Evolutionary conservation across 768 basidiomycete species (phyloP), one percentile per base, ranked within the genome.

Genomic region (Paxillus rubicundulus): DNA sequence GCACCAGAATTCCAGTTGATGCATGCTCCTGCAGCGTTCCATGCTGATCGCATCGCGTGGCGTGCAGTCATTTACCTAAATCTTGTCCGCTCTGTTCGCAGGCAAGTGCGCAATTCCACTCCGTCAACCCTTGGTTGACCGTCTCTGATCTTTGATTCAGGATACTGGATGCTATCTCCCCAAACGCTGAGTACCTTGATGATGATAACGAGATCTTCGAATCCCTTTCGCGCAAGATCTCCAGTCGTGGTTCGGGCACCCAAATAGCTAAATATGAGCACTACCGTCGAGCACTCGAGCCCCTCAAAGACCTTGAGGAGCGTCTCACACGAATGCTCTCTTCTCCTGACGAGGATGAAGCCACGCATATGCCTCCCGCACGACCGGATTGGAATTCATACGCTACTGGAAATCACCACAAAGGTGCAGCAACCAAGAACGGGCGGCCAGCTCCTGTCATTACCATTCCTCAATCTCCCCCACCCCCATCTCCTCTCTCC

Each of bases 11-110:
- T 92, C 63, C 89, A 92, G 69, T 77, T 93, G 12, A 70, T 91
- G 64, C 88, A 92, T 65, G 79, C 86, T 1, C 86, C 86, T 9
- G 82, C 81, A 33, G 81, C 86, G 34, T 92, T 93, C 68, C 82
- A 81, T 58, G 82, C 85, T 16, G 89, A 92, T 65, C 79, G 90
- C 56, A 82, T 88, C 50, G 87, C 89, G 24, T 93, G 90, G 90
- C 82, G 90, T 47, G 81, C 87, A 45, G 89, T 93, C 60, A 87
- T 93, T 62, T 93, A 92, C 72, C 80, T 92, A 54, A 93, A 93
- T 70, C 77, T 93, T 56, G 86, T 92, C 54, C 84, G 85, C 66
- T 92, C 90, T 54, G 72, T 92, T 61, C 83, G 85, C 62, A 82
- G 86, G 86, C 84, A 65, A 56, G 76, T 69, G 40, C 51, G 43